phyloP scores from a whole-genome alignment of 768 basidiomycete species.

The Leccinum uliginosum region DNA sequence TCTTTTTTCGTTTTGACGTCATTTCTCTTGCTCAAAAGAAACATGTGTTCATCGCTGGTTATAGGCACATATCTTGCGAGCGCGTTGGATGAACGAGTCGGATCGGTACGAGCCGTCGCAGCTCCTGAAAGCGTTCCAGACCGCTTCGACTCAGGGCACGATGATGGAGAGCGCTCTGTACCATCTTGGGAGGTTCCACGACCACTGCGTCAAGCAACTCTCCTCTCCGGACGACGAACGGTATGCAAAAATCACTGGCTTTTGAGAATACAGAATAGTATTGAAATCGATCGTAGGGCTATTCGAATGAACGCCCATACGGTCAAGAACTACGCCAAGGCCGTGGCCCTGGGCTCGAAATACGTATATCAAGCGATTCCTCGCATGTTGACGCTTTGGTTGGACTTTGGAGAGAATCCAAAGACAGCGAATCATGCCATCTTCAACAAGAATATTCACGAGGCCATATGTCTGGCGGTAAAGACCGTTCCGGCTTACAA shows the following conservation, averaged over 20 bases:
- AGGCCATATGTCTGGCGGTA: constrained; percentile 50
- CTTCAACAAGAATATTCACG: constrained; percentile 54
- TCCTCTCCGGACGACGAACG: constrained; percentile 49
- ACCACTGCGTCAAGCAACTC: constrained; percentile 65
- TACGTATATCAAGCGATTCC: constrained; percentile 96
- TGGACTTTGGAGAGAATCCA: constrained; percentile 73
- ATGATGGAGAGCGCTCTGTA: constrained; percentile 83
- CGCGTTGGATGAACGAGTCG: constrained; percentile 91
- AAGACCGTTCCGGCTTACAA: constrained; percentile 73
- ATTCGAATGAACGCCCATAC: constrained; percentile 63
- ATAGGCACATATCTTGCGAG: constrained; percentile 75
- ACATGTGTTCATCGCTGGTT: not conserved
- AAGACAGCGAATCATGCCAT: constrained; percentile 28
- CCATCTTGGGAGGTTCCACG: constrained; percentile 85
- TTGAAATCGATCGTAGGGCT: constrained; percentile 37
- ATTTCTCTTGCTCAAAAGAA: not conserved
- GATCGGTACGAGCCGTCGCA: constrained; percentile 68
- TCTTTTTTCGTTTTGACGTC: not conserved
- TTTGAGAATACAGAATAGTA: not conserved
- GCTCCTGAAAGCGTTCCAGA: constrained; percentile 56
- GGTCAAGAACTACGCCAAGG: constrained; percentile 60
- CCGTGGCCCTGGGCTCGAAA: constrained; percentile 83
- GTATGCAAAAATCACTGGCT: constrained; percentile 27
- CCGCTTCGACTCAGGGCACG: constrained; percentile 45
- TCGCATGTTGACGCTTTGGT: constrained; percentile 89